Evolutionary conservation across 768 basidiomycete species (phyloP).

Genomic region (Pulveroboletus sp.): DNA sequence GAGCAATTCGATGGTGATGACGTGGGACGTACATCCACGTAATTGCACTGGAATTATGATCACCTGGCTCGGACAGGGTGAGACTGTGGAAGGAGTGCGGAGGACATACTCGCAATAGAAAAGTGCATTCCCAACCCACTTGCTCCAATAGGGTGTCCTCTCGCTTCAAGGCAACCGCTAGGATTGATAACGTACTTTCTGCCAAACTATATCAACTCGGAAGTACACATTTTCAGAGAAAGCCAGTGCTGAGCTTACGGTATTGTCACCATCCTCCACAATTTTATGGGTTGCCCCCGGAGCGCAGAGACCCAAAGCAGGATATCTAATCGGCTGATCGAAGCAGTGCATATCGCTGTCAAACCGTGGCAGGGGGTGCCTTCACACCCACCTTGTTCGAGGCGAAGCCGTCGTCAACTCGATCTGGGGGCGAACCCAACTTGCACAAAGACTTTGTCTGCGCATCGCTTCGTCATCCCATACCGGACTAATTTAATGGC

Average conservation of each 20-base stretch:
- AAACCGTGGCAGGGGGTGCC: background rate
- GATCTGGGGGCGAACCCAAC: slow-evolving; percentile 61
- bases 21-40: slow-evolving; percentile 46
- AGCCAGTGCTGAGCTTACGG: slow-evolving; percentile 39
- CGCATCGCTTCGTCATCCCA: slow-evolving; percentile 61
- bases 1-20: background rate
- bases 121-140: slow-evolving; percentile 81
- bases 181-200: slow-evolving; percentile 82
- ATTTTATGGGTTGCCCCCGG: slow-evolving; percentile 63
- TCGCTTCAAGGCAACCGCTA: slow-evolving; percentile 79
- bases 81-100: background rate
- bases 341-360: background rate
- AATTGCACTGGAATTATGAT: slow-evolving; percentile 56
- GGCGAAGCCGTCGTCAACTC: slow-evolving; percentile 84
- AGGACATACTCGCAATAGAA: slow-evolving; percentile 65
- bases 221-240: background rate
- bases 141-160: slow-evolving; percentile 77
- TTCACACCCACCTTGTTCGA: slow-evolving; percentile 57
- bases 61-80: background rate
- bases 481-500: slow-evolving; percentile 76
- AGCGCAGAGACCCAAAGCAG: slow-evolving; percentile 67
- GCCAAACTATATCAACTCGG: slow-evolving; percentile 48
- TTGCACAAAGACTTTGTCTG: slow-evolving; percentile 61
- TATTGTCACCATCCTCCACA: slow-evolving; percentile 72
- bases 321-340: slow-evolving; percentile 66